phyloP scores from a whole-genome alignment of 1,284 basidiomycete genomes.

The Rhodotorula sp. region DNA sequence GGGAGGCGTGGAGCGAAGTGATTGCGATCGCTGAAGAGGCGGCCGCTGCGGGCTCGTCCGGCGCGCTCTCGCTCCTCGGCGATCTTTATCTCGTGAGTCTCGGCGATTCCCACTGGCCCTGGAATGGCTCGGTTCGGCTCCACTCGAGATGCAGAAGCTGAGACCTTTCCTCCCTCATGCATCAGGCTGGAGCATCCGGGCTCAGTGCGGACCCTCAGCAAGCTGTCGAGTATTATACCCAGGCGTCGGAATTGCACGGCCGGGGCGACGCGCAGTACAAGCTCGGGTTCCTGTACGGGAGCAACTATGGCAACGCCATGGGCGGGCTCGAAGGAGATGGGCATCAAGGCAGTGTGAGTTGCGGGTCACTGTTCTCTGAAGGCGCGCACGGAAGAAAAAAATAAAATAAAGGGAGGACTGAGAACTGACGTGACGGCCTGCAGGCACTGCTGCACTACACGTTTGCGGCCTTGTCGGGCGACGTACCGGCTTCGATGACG shows the following conservation, averaged over 20 bases:
- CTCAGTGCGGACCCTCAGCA: slow-evolving; percentile 46
- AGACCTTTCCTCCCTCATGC: not conserved
- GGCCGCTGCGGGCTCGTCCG: slow-evolving; percentile 69
- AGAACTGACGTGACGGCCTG: slow-evolving; percentile 46
- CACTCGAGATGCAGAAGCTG: not conserved
- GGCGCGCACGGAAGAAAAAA: too few species aligned
- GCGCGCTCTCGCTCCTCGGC: slow-evolving; percentile 70
- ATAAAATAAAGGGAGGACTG: too few species aligned
- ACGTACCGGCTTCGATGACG: slow-evolving; percentile 85
- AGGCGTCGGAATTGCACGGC: slow-evolving; percentile 65
- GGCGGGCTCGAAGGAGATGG: slow-evolving; percentile 58
- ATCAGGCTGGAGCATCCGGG: slow-evolving; percentile 46
- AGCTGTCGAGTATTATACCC: slow-evolving; percentile 45
- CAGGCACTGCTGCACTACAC: slow-evolving; percentile 87
- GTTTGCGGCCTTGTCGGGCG: slow-evolving; percentile 81
- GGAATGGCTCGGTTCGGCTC: not conserved
- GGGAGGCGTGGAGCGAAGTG: slow-evolving; percentile 33
- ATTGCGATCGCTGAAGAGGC: slow-evolving; percentile 59
- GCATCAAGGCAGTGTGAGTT: slow-evolving; percentile 55
- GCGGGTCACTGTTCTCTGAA: slow-evolving; percentile 40
- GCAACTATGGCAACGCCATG: slow-evolving; percentile 51
- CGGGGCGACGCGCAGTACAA: slow-evolving; percentile 79
- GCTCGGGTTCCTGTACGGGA: slow-evolving; percentile 80
- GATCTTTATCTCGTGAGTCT: slow-evolving; percentile 66
- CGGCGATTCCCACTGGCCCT: too few species aligned